Base-by-base conservation (phyloP, 495 filamentous ascomycete species). In the Tuber borchii region DNA sequence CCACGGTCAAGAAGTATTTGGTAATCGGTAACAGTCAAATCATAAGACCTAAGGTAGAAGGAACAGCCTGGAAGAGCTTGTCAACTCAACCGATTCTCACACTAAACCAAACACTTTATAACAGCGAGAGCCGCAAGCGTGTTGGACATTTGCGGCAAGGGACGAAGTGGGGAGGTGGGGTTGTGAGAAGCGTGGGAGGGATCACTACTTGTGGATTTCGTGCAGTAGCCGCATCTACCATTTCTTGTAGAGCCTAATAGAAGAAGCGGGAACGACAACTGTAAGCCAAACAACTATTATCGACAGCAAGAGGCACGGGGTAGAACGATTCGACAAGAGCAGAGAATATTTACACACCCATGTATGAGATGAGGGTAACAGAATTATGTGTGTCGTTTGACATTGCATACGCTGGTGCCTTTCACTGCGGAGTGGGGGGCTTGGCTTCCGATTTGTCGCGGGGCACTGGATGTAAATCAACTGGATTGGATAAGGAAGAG, bases 1-100 rank as follows among this genome's bases (percentile, higher is more conserved):
- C 93, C 94, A 74, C 93, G 89, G 85, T 97, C 90, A 74, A 97
- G 85, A 19, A 99, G 88, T 72, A 84, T 84, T 82, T 97, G 93
- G 84, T 99, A 99, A 83, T 93, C 89, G 14, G 85, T 85, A 39
- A 91, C 88, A 61, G 87, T 89, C 83, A 98, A 86, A 74, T 88
- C 88, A 43, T 88, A 86, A 42, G 92, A 88, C 69, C 87, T 87
- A 79, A 92, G 88, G 86, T 94, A 97, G 85, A 96, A 96, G 72
- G 91, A 92, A 82, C 89, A 91, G 84, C 91, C 96, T 97, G 84
- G 84, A 71, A 80, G 69, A 43, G 77, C 71, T 45, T 77, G 78
- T 80, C 43, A 80, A 77, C 73, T 71, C 51, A 37, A 31, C 12
- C 56, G 10, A 17, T 34, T 65, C 26, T 34, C 56, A 65, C 14